phyloP scores from a whole-genome alignment of 2,329 filamentous ascomycete species.

The Paradendryphiella salina region DNA sequence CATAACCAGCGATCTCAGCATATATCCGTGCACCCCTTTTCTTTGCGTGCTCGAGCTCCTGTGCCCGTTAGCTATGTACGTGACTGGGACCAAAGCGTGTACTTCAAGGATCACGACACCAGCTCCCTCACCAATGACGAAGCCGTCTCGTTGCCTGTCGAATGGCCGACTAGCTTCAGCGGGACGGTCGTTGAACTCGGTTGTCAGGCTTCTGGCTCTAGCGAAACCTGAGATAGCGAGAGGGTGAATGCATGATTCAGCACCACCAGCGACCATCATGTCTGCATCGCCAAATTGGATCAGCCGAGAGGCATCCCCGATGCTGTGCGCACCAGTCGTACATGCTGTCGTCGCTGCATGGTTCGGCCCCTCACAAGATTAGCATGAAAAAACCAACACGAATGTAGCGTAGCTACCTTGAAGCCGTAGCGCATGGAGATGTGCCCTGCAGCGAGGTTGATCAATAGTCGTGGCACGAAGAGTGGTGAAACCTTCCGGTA shows the following conservation, averaged over 20 bases:
- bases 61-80: conserved; percentile 3
- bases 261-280: conserved; percentile 94
- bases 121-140: conserved; percentile 91
- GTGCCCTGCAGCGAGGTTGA: conserved; percentile 93
- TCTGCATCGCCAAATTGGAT: conserved; percentile 90
- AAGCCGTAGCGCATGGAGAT: conserved; percentile 92
- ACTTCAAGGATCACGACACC: conserved; percentile 83
- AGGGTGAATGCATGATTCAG: conserved; percentile 94
- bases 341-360: conserved; percentile 93
- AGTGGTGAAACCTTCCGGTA: conserved; percentile 91
- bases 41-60: conserved; percentile 84
- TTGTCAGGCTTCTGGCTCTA: conserved; percentile 81
- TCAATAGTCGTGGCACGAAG: conserved; percentile 89
- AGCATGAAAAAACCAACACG: background rate
- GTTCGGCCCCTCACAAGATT: conserved; percentile 70
- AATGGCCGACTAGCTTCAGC: conserved; percentile 79
- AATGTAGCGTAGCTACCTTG: conserved; percentile 48
- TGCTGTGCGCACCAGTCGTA: conserved; percentile 91
- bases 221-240: conserved; percentile 91
- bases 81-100: conserved; percentile 7
- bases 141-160: conserved; percentile 76
- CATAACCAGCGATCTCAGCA: conserved; percentile 86
- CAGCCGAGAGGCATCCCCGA: conserved; percentile 91
- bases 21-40: conserved; percentile 79
- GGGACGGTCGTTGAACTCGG: conserved; percentile 75